Conservation (phyloP, 257 asterid genomes). For the Plantago elongata region DNA sequence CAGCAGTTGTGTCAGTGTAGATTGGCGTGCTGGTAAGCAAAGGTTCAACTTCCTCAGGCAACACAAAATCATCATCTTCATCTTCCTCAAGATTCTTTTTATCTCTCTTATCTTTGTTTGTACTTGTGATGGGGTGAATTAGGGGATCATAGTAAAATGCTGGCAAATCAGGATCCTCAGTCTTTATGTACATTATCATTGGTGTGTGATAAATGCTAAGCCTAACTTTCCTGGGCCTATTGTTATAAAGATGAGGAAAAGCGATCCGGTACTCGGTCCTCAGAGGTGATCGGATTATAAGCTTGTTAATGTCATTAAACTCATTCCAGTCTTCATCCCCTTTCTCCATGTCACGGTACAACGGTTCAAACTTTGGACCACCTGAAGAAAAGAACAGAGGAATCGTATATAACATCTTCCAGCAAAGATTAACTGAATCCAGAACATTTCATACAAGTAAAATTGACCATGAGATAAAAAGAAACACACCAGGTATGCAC, state of each 20-base stretch:
- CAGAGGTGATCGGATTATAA: constrained; percentile 92
- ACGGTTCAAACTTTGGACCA: constrained; percentile 97
- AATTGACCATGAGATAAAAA: background rate
- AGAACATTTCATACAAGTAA: too few species aligned
- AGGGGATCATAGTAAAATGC: constrained; percentile 95
- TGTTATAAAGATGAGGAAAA: constrained; percentile 91
- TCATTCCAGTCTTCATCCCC: constrained; percentile 99
- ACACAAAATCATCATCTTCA: constrained; percentile 74
- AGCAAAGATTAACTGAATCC: too few species aligned
- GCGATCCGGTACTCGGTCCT: constrained; percentile 98
- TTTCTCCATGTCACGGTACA: constrained; percentile 98
- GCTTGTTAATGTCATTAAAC: constrained; percentile 92
- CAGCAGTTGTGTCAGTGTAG: constrained; percentile 95
- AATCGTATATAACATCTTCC: too few species aligned
- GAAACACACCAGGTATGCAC: constrained; percentile 87
- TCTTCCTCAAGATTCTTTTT: constrained; percentile 71
- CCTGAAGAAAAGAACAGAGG: constrained; percentile 36
- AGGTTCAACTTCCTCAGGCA: constrained; percentile 91
- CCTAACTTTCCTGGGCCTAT: constrained; percentile 91
- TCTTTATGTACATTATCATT: constrained; percentile 94
- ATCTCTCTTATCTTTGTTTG: constrained; percentile 71
- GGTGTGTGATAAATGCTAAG: constrained; percentile 92
- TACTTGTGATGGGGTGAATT: constrained; percentile 83
- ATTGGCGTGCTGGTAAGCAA: constrained; percentile 57
- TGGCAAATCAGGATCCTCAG: constrained; percentile 98